Evolutionary conservation across 164 flowering plant species (phyloP), one percentile per base, ranked within the genome.

Genomic region (Nelumbo lutea): DNA sequence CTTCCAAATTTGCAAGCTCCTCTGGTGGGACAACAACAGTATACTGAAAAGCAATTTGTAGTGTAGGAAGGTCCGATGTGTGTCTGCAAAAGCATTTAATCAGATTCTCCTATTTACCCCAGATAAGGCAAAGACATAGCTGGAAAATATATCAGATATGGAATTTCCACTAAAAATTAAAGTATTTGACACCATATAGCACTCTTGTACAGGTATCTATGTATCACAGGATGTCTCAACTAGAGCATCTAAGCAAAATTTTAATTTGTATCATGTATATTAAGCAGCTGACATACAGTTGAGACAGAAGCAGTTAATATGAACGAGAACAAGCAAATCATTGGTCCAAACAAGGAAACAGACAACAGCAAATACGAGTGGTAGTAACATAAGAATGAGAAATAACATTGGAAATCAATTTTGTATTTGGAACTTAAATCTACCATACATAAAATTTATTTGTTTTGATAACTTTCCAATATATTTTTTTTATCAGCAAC

Each of bases 21-120:
- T 87, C 88, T 40, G 87, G 91, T 9, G 96, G 98, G 72, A 90
- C 90, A 79, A 91, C 80, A 70, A 94, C 92, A 51, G 95, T 81
- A 70, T 94, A 91, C 67, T 91, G 97, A 77, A 91, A 94, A 51
- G 98, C 98, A 70, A 94, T 83, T 78, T 94, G 98, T 69, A 94
- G 15, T 68, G 85, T 82, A 57, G 98, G 98, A 70, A 83, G 87
- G 48, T 90, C 98, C 58, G 86, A 70, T 38, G 81, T 42, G 68
- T 88, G 87, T 67, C 98, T 90, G 84, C 81, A 80, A 81, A 76
- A 75, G 42, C 53, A 69, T 15, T 50, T 5, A 62, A 42, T 42
- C 62, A 59, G 40, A 64, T 59, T 62, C 64, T 15, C 8, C 65
- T 56, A 9, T 42, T 43, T 42, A 57, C 42, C 8, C 27, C 27